Percentiles rank a stretch among this genome's conserved stretches.
phyloP scores from a whole-genome alignment of 2,329 filamentous ascomycete species.

The Exophiala viscosa region DNA sequence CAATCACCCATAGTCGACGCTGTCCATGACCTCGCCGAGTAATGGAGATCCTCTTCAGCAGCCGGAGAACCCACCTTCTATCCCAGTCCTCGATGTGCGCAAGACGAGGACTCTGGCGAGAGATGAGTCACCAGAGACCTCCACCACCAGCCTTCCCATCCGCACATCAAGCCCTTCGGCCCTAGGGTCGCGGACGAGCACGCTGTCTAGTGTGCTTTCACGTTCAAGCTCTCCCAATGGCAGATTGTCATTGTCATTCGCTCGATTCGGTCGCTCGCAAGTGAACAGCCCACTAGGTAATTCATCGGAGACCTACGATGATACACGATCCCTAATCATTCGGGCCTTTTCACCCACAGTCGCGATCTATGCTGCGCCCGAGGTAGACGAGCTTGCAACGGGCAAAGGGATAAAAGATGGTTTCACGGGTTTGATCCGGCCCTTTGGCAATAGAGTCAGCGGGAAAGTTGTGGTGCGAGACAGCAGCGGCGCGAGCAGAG shows the following conservation, averaged over 20 bases:
- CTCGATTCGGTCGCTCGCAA: constrained; percentile 46
- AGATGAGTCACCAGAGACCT: constrained; percentile 50
- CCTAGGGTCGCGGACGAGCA: constrained; percentile 55
- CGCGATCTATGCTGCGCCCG: constrained; percentile 77
- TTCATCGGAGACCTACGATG: constrained; percentile 51
- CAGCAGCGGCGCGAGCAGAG: constrained; percentile 76
- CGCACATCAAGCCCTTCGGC: constrained; percentile 59
- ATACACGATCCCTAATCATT: constrained; percentile 64
- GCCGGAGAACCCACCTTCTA: constrained; percentile 37
- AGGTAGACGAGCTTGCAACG: constrained; percentile 74
- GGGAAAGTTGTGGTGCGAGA: constrained; percentile 89
- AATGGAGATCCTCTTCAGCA: constrained; percentile 26
- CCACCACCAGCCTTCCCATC: constrained; percentile 54
- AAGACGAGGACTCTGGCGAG: constrained; percentile 55
- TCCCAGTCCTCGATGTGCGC: constrained; percentile 57
- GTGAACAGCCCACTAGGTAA: constrained; percentile 50
- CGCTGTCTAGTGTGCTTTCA: constrained; percentile 64
- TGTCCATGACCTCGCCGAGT: constrained; percentile 30
- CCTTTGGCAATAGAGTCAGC: constrained; percentile 82
- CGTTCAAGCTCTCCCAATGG: constrained; percentile 65
- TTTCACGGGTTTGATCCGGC: constrained; percentile 78
- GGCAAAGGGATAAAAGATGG: constrained; percentile 83
- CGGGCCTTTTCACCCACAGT: constrained; percentile 86
- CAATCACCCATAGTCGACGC: constrained; percentile 10
- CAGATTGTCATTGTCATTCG: constrained; percentile 54